Evolutionary conservation across 164 flowering plant species (phyloP), one percentile per base, ranked within the genome.

Genomic region (Stephania yunnanensis): DNA sequence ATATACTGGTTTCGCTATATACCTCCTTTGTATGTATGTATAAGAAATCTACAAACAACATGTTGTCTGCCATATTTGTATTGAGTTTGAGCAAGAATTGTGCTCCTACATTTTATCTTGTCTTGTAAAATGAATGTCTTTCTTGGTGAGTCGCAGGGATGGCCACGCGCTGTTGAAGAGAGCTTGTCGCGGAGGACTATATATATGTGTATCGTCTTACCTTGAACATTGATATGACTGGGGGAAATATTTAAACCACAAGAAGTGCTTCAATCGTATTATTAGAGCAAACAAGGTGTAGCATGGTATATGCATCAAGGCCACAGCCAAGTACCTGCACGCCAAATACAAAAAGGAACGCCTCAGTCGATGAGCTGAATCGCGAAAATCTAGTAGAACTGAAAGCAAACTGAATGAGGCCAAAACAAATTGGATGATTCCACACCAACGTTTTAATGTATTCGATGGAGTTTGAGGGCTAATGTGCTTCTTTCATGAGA

Each of bases 281-380:
- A 90, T 52, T 74, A 91, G 74, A n/a, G 87, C 84, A 78, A 93
- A 90, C n/a, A 87, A 46, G 30, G 86, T 90, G 20, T 89, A 95
- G 86, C 97, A 93, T 65, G 99, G 99, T 46, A 95, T 48, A 74
- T 93, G 99, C 94, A 93, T 76, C 77, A 93, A 20, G 7, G 86
- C 95, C 75, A 95, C 92, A 3, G 82, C 74, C 20, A 87, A 80
- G 81, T 95, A 95, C 98, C 98, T 92, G 85, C 71, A 85, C 76
- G 71, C 12, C 20, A 10, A 36, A 58, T 44, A 6, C 22, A 22
- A 6, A 11, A 71, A 9, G 11, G 61, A 61, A 68, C 4, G 46
- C 48, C 48, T 29, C 0, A 68, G 46, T 70, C 46, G 10, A 45
- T n/a, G 10, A 44, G 12, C 50, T 8, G 11, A 69, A 69, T 12